phyloP scores from a whole-genome alignment of 305 asterid species.

The Salvia sclarea region DNA sequence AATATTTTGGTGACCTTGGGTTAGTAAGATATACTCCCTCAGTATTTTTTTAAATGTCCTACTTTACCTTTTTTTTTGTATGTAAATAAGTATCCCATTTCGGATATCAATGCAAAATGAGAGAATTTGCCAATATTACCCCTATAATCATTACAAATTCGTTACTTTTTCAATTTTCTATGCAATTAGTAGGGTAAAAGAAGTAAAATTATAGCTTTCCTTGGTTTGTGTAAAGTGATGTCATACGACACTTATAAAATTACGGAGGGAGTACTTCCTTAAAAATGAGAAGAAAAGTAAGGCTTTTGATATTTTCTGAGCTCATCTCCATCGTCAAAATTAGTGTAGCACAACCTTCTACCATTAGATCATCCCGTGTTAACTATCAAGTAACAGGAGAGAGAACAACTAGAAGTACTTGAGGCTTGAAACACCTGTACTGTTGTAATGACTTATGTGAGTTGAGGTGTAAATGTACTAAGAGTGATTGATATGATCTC shows the following conservation, averaged over 20 bases:
- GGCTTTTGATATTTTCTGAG: not conserved
- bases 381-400: not conserved
- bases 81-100: too few relatives aligned
- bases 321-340: not conserved
- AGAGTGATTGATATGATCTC: constrained; percentile 6
- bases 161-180: too few relatives aligned
- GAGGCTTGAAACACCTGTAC: not conserved
- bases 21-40: not conserved
- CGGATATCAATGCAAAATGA: too few relatives aligned
- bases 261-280: too few relatives aligned
- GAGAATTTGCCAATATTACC: too few relatives aligned
- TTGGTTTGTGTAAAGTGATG: too few relatives aligned
- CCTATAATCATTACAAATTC: too few relatives aligned
- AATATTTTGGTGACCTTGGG: constrained; percentile 13
- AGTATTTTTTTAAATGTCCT: too few relatives aligned
- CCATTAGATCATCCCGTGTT: not conserved
- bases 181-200: too few relatives aligned
- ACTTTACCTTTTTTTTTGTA: too few relatives aligned
- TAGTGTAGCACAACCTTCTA: not conserved
- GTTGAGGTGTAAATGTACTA: not conserved
- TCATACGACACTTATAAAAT: too few relatives aligned
- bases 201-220: too few relatives aligned
- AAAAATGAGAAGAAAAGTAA: not conserved
- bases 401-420: not conserved
- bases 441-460: not conserved